Base-by-base conservation (phyloP, 495 filamentous ascomycete genomes). In the Astrocystis sublimbata region DNA sequence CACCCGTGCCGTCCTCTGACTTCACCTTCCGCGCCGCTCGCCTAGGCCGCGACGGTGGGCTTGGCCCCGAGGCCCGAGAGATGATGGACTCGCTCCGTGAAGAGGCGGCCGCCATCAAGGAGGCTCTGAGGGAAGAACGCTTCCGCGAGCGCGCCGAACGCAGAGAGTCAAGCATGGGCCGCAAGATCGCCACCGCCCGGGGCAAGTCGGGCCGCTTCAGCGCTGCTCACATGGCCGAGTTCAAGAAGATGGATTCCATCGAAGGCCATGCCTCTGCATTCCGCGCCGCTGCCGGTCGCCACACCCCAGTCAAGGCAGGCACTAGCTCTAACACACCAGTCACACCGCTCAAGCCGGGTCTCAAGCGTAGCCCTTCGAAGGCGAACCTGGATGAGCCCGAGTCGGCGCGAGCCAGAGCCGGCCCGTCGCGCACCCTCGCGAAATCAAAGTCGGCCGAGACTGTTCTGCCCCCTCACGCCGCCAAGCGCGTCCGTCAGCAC, bases 171-270 rank as follows among this genome's bases (percentile, higher is more conserved):
- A 61, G 65, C 33, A 74, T 63, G 35, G 81, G 77, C 13, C 87
- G 92, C 60, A 92, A 85, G 75, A 90, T 96, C 63, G 91, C 88
- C 5, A 80, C 83, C 49, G 84, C 92, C 19, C 94, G 88, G 74
- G 88, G 91, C 52, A 93, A 88, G 71, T 80, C 83, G 47, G 77
- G 86, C 38, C 83, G 92, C 4, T 97, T 87, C 76, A 96, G 90
- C 67, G 85, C 90, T 58, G 85, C 83, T 51, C 92, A 97, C 70
- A 89, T 89, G 85, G 84, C 86, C 51, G 82, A 92, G 69, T 97
- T 97, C 78, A 91, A 89, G 75, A 97, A 94, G 81, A 96, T 97
- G 92, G 92, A 96, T 67, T 96, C 92, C 10, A 97, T 97, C 73
- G 90, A 84, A 23, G 86, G 86, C 58, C 92, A 97, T 76, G 77